A percentile compares a stretch with the other conserved stretches of the same genome.
These are phyloP conservation scores for Microcera coccophila DNA, from an alignment of 2,329 filamentous ascomycete genomes.

Conservation along the genomic window DNA sequence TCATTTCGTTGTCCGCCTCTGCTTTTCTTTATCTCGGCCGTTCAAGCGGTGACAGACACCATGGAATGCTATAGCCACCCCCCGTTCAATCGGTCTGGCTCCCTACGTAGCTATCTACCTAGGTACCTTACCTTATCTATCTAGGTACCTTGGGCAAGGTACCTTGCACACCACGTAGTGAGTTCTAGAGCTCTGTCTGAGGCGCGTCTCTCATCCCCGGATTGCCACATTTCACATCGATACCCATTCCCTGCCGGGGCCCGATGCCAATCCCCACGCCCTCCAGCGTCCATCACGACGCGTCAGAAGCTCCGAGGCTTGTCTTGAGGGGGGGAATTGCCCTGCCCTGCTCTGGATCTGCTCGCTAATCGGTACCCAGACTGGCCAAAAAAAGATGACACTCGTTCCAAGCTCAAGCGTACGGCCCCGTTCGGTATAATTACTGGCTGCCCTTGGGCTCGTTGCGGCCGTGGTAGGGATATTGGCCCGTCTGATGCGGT, in stretches of 20 bases:
- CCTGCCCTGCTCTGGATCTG: neutral
- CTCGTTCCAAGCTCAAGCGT: too few species aligned
- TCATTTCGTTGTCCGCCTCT: too few species aligned
- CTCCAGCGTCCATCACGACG: neutral
- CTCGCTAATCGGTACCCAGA: neutral
- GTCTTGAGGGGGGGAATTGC: neutral
- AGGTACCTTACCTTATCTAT: too few species aligned
- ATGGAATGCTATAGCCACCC: too few species aligned
- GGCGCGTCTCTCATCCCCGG: conserved; percentile 1
- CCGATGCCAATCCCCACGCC: neutral
- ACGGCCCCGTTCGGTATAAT: neutral
- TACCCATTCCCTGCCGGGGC: conserved; percentile 8
- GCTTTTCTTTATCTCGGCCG: too few species aligned
- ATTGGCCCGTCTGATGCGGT: neutral
- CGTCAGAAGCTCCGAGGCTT: neutral
- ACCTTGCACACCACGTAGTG: too few species aligned
- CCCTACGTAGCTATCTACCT: too few species aligned
- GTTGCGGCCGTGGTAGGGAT: conserved; percentile 1
- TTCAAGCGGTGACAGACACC: too few species aligned
- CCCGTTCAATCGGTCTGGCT: too few species aligned
- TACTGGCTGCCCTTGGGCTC: conserved; percentile 2
- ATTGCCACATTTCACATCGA: conserved; percentile 6
- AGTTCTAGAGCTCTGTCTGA: too few species aligned
- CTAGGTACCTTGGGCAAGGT: too few species aligned
- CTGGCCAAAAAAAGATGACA: too few species aligned